These are phyloP conservation scores for Letharia lupina DNA, from an alignment of 495 filamentous ascomycete genomes.

Conservation along the genomic window DNA sequence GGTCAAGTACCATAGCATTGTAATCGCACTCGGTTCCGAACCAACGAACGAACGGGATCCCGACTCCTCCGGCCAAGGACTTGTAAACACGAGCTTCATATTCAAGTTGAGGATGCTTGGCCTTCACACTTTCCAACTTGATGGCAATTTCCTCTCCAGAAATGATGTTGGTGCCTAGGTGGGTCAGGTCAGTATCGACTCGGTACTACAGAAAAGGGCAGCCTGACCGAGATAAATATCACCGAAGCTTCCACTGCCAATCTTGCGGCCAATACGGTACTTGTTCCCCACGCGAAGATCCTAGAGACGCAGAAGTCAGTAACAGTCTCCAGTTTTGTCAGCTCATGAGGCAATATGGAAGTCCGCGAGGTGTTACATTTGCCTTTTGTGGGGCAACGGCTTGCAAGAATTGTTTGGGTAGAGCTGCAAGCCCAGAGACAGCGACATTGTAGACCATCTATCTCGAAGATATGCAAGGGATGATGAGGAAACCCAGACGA, in stretches of 20 bases:
- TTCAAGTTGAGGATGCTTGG: conserved; percentile 98
- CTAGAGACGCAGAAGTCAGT: conserved; percentile 43
- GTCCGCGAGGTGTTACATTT: conserved; percentile 8
- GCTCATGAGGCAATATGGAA: not conserved
- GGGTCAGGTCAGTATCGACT: conserved; percentile 19
- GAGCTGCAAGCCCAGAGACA: conserved; percentile 11
- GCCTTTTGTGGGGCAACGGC: conserved; percentile 7
- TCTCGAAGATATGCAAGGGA: not conserved
- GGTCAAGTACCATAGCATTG: conserved; percentile 99
- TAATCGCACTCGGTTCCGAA: conserved; percentile 99
- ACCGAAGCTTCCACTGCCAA: conserved; percentile 96
- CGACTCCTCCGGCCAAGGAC: conserved; percentile 94
- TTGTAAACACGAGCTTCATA: conserved; percentile 99
- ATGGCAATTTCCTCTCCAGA: conserved; percentile 99
- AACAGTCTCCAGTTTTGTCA: conserved; percentile 6
- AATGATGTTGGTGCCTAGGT: conserved; percentile 92
- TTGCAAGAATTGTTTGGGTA: conserved; percentile 8
- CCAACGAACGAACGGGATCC: conserved; percentile 99
- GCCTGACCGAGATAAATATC: conserved; percentile 91
- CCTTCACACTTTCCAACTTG: conserved; percentile 99
- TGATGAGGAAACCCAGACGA: not conserved
- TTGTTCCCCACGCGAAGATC: conserved; percentile 99
- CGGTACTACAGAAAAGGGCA: not conserved
- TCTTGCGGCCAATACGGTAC: conserved; percentile 99
- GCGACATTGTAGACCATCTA: conserved; percentile 16